Evolutionary conservation across 2,329 filamentous ascomycete genomes (phyloP), one percentile per base, ranked within the genome.

Genomic region (Pseudofabraea citricarpa): DNA sequence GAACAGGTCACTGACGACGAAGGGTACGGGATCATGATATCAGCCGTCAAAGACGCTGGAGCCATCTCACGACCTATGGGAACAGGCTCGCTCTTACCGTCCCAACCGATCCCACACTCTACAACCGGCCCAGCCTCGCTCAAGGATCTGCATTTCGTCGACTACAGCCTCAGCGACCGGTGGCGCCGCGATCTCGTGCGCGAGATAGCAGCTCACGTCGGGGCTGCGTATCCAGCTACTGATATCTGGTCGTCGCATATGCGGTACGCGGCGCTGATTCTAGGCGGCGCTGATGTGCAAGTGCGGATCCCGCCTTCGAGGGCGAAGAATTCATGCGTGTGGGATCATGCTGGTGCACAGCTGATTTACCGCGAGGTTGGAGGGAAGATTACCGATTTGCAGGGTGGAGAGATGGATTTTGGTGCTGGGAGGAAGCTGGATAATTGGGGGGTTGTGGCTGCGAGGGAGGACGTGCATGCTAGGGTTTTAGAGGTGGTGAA

Each of bases 271-370:
- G 69, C 72, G 3, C 65, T 75, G 27, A 67, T 73, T 1, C 64
- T 75, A 0, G 73, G 72, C 12, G 68, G 67, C 20, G 68, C 69
- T 21, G 69, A 74, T 50, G 66, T 72, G 20, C 65, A 73, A 54
- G 53, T 77, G 13, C 69, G 73, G 33, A 67, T 75, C 20, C 70
- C 72, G 7, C 62, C 62, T 41, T 64, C 65, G 3, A 47, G 18
- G 27, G 40, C 40, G 20, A 44, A 50, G 50, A 60, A 23, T 57
- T 60, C 7, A 18, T 48, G 36, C 38, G 44, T 75, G n/a, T 78
- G 74, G 74, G 75, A 78, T 55, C 74, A 78, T 57, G 71, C 71
- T 2, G 74, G 73, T 5, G 74, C 73, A 0, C 69, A 73, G 51
- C 55, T 77, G 20, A 64, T 78, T 33, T 71, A 66, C 42, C 57